A percentile compares a stretch with the other conserved stretches of the same genome.
Conservation (phyloP, 78 protist genomes). For the Pelomyxa schiedti region DNA sequence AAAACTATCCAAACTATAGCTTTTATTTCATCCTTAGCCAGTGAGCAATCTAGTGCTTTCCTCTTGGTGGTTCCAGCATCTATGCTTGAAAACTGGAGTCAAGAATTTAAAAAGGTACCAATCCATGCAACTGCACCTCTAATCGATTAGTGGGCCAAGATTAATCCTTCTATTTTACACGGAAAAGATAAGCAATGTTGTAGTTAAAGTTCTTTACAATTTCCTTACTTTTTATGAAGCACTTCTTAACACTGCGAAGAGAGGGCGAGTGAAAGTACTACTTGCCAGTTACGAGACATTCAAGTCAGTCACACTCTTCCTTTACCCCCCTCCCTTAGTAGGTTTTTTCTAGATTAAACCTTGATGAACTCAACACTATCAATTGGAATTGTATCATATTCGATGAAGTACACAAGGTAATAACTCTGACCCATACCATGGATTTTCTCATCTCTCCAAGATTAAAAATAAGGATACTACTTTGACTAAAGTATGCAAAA, state of each 20-base stretch:
- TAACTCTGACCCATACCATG: background rate
- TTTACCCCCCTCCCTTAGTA: no score
- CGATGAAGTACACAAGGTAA: slow-evolving; percentile 3
- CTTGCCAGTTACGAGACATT: slow-evolving; percentile 3
- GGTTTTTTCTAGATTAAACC: no score
- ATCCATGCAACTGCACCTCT: background rate
- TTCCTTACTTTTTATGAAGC: background rate
- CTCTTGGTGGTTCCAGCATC: slow-evolving; percentile 2
- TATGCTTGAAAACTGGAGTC: background rate
- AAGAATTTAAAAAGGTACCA: background rate
- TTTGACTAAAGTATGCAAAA: background rate
- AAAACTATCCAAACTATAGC: background rate
- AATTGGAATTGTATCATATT: background rate
- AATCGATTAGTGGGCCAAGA: background rate
- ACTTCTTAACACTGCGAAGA: background rate
- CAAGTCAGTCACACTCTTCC: no score
- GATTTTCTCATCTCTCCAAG: background rate
- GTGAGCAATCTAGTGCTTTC: background rate
- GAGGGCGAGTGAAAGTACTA: background rate
- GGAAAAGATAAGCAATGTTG: background rate
- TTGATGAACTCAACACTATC: slow-evolving; percentile 3
- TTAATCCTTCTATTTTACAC: background rate
- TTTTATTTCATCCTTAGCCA: background rate
- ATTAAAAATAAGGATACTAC: background rate
- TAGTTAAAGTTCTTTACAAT: background rate